phyloP scores from a whole-genome alignment of 495 filamentous ascomycete species.

The Niebla homalea region DNA sequence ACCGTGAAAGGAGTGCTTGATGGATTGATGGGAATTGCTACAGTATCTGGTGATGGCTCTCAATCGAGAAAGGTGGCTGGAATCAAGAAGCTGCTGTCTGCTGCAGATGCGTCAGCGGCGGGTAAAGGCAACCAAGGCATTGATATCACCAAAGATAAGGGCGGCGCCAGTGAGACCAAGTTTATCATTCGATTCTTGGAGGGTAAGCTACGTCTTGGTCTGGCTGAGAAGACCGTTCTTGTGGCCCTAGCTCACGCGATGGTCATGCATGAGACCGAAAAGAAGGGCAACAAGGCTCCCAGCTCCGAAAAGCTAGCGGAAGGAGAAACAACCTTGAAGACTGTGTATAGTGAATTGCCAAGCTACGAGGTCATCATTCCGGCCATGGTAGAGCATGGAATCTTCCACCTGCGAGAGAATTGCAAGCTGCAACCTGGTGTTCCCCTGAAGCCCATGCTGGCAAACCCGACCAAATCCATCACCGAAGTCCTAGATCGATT shows the following conservation, averaged over 20 bases:
- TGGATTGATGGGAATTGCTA: constrained; percentile 79
- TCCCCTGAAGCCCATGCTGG: constrained; percentile 96
- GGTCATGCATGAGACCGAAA: constrained; percentile 61
- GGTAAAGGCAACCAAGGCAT: constrained; percentile 56
- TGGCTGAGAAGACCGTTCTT: constrained; percentile 86
- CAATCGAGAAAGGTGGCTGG: constrained; percentile 83
- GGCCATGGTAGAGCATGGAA: constrained; percentile 71
- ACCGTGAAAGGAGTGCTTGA: constrained; percentile 80
- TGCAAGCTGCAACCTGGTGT: constrained; percentile 93
- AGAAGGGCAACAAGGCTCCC: constrained; percentile 52
- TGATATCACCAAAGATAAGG: constrained; percentile 85
- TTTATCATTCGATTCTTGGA: constrained; percentile 86
- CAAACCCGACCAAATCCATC: constrained; percentile 97
- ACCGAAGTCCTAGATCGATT: constrained; percentile 96
- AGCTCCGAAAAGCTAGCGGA: constrained; percentile 62
- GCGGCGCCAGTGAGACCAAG: constrained; percentile 88
- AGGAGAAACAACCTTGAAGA: constrained; percentile 74
- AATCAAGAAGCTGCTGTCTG: constrained; percentile 87
- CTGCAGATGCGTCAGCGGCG: constrained; percentile 58
- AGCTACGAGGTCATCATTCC: constrained; percentile 94
- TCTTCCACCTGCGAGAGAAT: constrained; percentile 62
- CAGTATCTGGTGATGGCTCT: constrained; percentile 69
- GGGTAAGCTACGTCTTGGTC: constrained; percentile 78
- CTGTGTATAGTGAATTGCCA: constrained; percentile 86
- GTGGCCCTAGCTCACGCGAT: constrained; percentile 80